Evolutionary conservation across 1,139 yeast genomes (phyloP).

Genomic region (Komagataea norvegica): DNA sequence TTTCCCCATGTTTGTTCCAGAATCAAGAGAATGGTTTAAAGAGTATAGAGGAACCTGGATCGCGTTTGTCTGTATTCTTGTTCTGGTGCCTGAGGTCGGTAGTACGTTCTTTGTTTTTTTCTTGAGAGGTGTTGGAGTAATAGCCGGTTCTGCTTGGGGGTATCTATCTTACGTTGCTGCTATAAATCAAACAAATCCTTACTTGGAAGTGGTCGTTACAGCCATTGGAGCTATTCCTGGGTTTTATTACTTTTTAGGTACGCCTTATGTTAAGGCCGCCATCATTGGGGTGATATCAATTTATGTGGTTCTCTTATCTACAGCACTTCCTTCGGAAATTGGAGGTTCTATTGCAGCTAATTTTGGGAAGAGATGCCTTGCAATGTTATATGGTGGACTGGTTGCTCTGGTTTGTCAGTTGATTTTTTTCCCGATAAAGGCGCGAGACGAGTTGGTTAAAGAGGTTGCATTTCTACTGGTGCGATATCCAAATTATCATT

Average conservation of each 20-base stretch:
- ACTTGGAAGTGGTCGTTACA: slow-evolving; percentile 39
- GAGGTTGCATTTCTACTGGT: slow-evolving; percentile 39
- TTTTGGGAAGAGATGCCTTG: slow-evolving; percentile 45
- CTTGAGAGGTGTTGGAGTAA: slow-evolving; percentile 42
- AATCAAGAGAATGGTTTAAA: slow-evolving; percentile 41
- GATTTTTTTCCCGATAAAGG: slow-evolving; percentile 41
- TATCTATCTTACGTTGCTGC: slow-evolving; percentile 41
- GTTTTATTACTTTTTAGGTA: slow-evolving; percentile 38
- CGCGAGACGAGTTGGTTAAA: slow-evolving; percentile 39
- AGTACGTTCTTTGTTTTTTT: slow-evolving; percentile 44
- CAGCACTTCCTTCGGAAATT: slow-evolving; percentile 35
- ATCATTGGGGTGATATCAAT: slow-evolving; percentile 44
- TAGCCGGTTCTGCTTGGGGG: slow-evolving; percentile 46
- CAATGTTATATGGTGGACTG: slow-evolving; percentile 46
- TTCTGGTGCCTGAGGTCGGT: slow-evolving; percentile 46
- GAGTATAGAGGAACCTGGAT: slow-evolving; percentile 46
- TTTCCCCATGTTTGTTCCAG: slow-evolving; percentile 45
- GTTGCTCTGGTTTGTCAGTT: slow-evolving; percentile 43
- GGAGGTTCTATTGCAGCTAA: slow-evolving; percentile 39
- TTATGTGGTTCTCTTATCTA: slow-evolving; percentile 40
- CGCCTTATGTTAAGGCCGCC: slow-evolving; percentile 47
- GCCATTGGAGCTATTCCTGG: slow-evolving; percentile 42
- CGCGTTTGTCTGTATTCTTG: slow-evolving; percentile 47
- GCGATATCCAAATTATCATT: slow-evolving; percentile 36
- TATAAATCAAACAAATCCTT: slow-evolving; percentile 36